These are phyloP conservation scores for Aspergillus affinis DNA, from an alignment of 495 filamentous ascomycete genomes.

Conservation along the genomic window DNA sequence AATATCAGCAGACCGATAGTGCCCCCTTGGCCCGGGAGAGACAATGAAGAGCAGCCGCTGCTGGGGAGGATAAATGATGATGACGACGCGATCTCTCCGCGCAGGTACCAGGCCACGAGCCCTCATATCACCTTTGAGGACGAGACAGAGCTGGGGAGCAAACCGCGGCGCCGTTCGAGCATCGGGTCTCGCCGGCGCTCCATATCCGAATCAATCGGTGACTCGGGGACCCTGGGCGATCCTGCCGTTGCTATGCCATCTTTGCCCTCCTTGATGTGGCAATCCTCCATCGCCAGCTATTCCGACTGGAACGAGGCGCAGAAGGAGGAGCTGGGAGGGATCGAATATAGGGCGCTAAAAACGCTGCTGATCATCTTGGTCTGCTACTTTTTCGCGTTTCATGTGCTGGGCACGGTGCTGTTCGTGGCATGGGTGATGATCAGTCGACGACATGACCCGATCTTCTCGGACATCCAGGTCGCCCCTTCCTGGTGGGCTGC, in stretches of 20 bases:
- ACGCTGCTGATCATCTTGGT: constrained; percentile 68
- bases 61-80: constrained; percentile 20
- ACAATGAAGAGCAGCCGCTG: constrained; percentile 10
- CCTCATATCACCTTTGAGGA: constrained; percentile 54
- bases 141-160: constrained; percentile 9
- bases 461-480: constrained; percentile 55
- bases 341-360: constrained; percentile 83
- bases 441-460: constrained; percentile 45
- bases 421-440: constrained; percentile 70
- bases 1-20: constrained; percentile 9
- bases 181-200: constrained; percentile 12
- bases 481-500: constrained; percentile 77
- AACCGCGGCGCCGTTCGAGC: constrained; percentile 13
- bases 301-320: constrained; percentile 58
- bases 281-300: constrained; percentile 23
- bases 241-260: constrained; percentile 1
- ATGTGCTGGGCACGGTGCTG: constrained; percentile 62
- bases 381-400: constrained; percentile 67
- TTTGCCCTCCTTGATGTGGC: constrained; percentile 20
- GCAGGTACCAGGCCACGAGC: constrained; percentile 19
- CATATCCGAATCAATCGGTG: constrained; percentile 35
- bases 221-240: constrained; percentile 8
- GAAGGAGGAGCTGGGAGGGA: constrained; percentile 83
- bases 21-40: not conserved
- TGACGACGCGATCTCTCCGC: not conserved